These are phyloP conservation scores for Wickerhamomyces mucosus DNA, from an alignment of 805 yeast species.

Conservation along the genomic window DNA sequence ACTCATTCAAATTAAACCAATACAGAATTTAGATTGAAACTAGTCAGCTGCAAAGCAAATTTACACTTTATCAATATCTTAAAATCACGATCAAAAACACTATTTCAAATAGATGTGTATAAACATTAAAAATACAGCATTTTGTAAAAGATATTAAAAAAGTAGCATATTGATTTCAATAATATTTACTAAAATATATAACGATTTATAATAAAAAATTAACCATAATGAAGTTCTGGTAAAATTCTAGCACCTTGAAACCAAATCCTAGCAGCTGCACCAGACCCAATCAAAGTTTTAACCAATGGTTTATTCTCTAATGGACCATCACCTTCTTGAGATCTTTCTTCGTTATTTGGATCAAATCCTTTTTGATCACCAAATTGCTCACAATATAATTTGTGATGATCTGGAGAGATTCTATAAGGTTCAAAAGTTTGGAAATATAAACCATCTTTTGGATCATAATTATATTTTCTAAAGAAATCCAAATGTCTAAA, in stretches of 20 bases:
- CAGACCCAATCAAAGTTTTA: constrained; percentile 52
- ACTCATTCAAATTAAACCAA: constrained; percentile 59
- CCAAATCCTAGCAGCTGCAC: constrained; percentile 60
- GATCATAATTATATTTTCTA: constrained; percentile 47
- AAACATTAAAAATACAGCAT: no score
- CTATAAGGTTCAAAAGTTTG: constrained; percentile 50
- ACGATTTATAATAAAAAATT: no score
- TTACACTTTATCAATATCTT: no score
- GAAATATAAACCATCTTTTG: constrained; percentile 47
- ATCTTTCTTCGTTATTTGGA: constrained; percentile 43
- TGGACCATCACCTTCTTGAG: constrained; percentile 28
- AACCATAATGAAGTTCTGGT: no score
- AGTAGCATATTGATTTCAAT: no score
- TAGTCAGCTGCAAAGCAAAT: no score
- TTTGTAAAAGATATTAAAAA: no score
- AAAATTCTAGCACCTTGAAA: constrained; percentile 56
- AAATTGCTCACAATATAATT: constrained; percentile 41
- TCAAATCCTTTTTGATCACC: constrained; percentile 44
- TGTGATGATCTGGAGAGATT: constrained; percentile 40
- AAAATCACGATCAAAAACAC: no score
- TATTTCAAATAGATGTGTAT: no score
- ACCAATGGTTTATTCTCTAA: constrained; percentile 27
- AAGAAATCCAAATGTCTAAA: constrained; percentile 47
- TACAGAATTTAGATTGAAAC: constrained; percentile 37
- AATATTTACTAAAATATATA: no score